Percentiles rank a stretch among this genome's conserved stretches.
phyloP scores from a whole-genome alignment of 192 early-diverging fungal genomes.

The Umbelopsis isabellina region DNA sequence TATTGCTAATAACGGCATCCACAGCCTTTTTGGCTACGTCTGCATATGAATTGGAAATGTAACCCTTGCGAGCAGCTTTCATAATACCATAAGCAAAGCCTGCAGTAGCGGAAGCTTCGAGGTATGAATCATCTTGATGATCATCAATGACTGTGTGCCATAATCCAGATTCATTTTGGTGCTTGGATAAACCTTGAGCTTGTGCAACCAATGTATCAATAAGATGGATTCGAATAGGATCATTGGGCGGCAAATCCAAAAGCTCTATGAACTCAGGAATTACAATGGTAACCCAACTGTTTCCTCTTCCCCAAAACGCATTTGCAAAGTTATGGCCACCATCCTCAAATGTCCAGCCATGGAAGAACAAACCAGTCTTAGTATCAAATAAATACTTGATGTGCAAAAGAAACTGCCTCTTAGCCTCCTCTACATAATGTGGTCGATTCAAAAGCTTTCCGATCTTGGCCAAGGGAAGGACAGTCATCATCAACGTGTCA shows the following conservation, averaged over 20 bases:
- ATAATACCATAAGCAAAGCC: constrained; percentile 30
- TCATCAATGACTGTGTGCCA: constrained; percentile 30
- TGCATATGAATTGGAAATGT: constrained; percentile 1
- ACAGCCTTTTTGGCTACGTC: constrained; percentile 19
- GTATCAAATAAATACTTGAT: constrained; percentile 26
- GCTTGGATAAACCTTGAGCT: constrained; percentile 7
- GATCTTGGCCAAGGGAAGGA: constrained; percentile 28
- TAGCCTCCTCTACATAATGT: constrained; percentile 27
- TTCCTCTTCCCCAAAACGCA: constrained; percentile 29
- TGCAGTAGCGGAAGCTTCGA: constrained; percentile 25
- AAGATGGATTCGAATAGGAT: constrained; percentile 23
- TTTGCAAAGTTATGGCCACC: constrained; percentile 27
- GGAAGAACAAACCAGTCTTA: constrained; percentile 26
- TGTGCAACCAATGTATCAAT: constrained; percentile 18
- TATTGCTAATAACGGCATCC: constrained; percentile 21
- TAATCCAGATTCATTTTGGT: constrained; percentile 25
- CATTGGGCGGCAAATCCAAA: constrained; percentile 9
- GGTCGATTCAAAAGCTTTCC: constrained; percentile 22
- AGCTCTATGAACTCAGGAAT: constrained; percentile 32
- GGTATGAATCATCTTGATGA: background rate
- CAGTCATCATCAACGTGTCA: constrained; percentile 33
- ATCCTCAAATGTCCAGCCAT: constrained; percentile 25
- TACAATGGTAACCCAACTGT: constrained; percentile 33
- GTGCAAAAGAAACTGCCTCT: constrained; percentile 25
- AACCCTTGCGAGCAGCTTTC: constrained; percentile 24